Conservation (phyloP, 2,329 filamentous ascomycete species). For the Raffaelea deltoideospora region DNA sequence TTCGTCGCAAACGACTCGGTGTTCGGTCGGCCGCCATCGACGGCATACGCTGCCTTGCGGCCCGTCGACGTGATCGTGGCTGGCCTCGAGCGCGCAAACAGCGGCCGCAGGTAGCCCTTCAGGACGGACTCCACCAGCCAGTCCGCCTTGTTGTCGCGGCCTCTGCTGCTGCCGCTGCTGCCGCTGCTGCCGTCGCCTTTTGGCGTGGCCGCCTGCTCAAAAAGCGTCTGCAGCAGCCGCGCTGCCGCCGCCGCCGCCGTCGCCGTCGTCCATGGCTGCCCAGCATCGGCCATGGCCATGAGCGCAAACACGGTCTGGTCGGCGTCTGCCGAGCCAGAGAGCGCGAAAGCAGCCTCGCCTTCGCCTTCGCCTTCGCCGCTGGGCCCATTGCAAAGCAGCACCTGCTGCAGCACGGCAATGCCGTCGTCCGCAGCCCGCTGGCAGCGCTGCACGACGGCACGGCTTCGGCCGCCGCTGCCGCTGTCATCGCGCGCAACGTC, state of each 20-base stretch:
- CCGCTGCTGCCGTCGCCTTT: slow-evolving; percentile 13
- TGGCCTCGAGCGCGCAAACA: slow-evolving; percentile 46
- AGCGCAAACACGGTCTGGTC: slow-evolving; percentile 17
- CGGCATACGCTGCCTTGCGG: slow-evolving; percentile 32
- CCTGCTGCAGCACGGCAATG: slow-evolving; percentile 6
- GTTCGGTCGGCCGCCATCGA: slow-evolving; percentile 17
- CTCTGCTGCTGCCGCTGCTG: slow-evolving; percentile 13
- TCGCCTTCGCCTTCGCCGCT: no score
- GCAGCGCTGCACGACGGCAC: slow-evolving; percentile 3
- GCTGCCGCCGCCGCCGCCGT: slow-evolving; percentile 16
- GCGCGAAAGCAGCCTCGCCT: not conserved
- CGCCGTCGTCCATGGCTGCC: slow-evolving; percentile 15
- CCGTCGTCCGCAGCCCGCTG: slow-evolving; percentile 6
- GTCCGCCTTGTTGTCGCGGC: slow-evolving; percentile 3
- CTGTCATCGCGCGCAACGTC: no score
- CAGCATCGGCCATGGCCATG: slow-evolving; percentile 16
- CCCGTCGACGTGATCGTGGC: slow-evolving; percentile 39
- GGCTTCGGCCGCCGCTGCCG: slow-evolving; percentile 1
- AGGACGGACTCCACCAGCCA: slow-evolving; percentile 45
- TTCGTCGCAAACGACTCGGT: slow-evolving; percentile 26
- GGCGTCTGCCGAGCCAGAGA: not conserved
- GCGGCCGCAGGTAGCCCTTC: slow-evolving; percentile 45
- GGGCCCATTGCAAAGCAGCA: no score
- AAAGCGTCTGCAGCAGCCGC: slow-evolving; percentile 16
- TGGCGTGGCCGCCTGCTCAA: slow-evolving; percentile 3